These are phyloP conservation scores for Sporisorium graminicola DNA, from an alignment of 1,284 basidiomycete genomes.

Conservation along the genomic window DNA sequence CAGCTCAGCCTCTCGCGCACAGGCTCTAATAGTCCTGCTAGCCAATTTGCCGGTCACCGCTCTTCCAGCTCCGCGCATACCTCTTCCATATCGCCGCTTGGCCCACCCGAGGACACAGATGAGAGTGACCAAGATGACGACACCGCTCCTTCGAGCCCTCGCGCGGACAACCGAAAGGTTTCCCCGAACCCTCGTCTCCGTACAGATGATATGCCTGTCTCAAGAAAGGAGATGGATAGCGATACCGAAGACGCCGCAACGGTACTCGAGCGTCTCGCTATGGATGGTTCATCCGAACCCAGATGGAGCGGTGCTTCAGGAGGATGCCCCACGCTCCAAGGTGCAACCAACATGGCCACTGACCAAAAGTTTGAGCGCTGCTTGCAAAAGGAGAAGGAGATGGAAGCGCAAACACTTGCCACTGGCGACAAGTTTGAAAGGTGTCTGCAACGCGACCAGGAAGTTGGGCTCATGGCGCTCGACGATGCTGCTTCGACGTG, in stretches of 20 bases:
- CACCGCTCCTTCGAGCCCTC: conserved; percentile 32
- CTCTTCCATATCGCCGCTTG: conserved; percentile 31
- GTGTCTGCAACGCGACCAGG: conserved; percentile 32
- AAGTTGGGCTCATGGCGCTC: conserved; percentile 23
- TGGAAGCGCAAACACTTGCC: conserved; percentile 18
- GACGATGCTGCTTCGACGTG: conserved; percentile 1
- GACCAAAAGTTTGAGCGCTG: conserved; percentile 40
- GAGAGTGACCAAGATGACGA: conserved; percentile 40
- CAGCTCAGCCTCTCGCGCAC: conserved; percentile 26
- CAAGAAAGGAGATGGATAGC: conserved; percentile 55
- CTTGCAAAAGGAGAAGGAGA: conserved; percentile 27
- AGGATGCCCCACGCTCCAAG: conserved; percentile 16
- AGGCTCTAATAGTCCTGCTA: conserved; percentile 31
- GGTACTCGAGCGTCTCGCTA: conserved; percentile 65
- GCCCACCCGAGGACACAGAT: conserved; percentile 24
- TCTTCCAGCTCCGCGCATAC: conserved; percentile 20
- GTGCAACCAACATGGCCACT: conserved; percentile 7
- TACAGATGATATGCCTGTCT: conserved; percentile 34
- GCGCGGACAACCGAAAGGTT: neutral
- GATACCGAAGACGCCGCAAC: conserved; percentile 67
- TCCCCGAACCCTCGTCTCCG: conserved; percentile 32
- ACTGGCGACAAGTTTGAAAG: conserved; percentile 40
- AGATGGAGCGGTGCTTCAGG: conserved; percentile 18
- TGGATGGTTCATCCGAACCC: conserved; percentile 32
- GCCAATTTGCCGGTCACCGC: conserved; percentile 19